These are phyloP conservation scores for Botrytis fragariae DNA, from an alignment of 2,329 filamentous ascomycete genomes.

Conservation along the genomic window DNA sequence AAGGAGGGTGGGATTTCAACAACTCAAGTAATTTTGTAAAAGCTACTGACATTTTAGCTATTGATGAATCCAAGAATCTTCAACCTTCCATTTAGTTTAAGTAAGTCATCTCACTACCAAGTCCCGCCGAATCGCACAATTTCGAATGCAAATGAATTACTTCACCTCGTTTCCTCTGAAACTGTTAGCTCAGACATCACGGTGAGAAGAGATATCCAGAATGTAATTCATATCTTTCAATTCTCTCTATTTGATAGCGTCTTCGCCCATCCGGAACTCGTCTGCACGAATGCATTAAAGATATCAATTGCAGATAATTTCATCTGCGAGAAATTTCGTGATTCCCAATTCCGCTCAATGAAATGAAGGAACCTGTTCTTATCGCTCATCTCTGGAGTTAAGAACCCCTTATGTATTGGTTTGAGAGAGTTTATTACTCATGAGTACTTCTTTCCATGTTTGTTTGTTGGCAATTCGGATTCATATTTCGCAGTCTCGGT, in stretches of 20 bases:
- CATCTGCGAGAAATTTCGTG: not conserved
- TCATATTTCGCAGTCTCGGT: not conserved
- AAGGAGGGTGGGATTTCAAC: not conserved
- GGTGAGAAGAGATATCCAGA: not conserved
- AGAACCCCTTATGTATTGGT: not conserved
- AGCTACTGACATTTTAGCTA: not conserved
- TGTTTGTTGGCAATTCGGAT: not conserved
- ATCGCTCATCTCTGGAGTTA: not conserved
- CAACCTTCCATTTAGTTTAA: not conserved
- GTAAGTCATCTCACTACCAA: not conserved
- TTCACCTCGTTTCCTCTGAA: not conserved
- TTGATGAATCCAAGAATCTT: not conserved
- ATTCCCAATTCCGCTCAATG: not conserved
- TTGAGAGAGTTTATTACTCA: accelerated
- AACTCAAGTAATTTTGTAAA: not conserved
- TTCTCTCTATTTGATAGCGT: not conserved
- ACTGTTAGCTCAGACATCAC: not conserved
- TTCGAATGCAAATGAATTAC: not conserved
- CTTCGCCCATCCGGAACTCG: not conserved
- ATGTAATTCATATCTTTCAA: not conserved
- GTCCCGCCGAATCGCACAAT: not conserved
- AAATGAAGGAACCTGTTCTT: not conserved
- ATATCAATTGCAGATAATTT: not conserved
- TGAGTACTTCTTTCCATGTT: not conserved
- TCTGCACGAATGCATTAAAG: not conserved